Evolutionary conservation across 495 filamentous ascomycete species (phyloP), one percentile per base, ranked within the genome.

Genomic region (Daldinia concentrica): DNA sequence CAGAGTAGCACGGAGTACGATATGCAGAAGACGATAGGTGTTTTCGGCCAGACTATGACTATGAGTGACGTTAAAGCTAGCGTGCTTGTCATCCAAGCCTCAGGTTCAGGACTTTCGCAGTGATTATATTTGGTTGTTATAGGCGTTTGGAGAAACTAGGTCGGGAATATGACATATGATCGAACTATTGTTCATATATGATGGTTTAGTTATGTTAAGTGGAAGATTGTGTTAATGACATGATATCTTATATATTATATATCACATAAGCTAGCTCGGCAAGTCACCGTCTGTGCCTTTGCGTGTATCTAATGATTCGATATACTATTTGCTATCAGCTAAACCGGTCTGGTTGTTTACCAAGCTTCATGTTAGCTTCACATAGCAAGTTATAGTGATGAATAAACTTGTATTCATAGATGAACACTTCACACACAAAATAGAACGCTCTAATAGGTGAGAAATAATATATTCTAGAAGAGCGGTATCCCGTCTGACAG

Each of bases 81-180:
- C 77, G 80, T 97, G n/a, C 79, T 97, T 60, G 87, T 96, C 59
- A 83, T 97, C 27, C 90, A 94, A 74, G 92, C 71, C 43, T 62
- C 48, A 0, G 62, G 27, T 6, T 59, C 57, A n/a, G 66, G 51
- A 14, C 32, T 27, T 7, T 43, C 56, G 36, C 19, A 54, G 17
- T 59, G 54, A 55, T 54, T 59, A 11, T 36, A n/a, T n/a, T 30
- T 12, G 24, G 22, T 54, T 3, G 15, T 50, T 57, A 37, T 19
- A 39, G 22, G 19, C 17, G 34, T 54, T 17, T 22, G n/a, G 30
- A 19, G 52, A 37, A 32, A 15, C 5, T 50, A n/a, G 19, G 12
- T 60, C 48, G 22, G 24, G 29, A 19, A 27, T 32, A 52, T 43
- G 60, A 24, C 0, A 45, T 58, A 15, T 14, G 26, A 43, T 58